Conservation (phyloP, 139 green algal genomes). For the Chlorella sp. region DNA sequence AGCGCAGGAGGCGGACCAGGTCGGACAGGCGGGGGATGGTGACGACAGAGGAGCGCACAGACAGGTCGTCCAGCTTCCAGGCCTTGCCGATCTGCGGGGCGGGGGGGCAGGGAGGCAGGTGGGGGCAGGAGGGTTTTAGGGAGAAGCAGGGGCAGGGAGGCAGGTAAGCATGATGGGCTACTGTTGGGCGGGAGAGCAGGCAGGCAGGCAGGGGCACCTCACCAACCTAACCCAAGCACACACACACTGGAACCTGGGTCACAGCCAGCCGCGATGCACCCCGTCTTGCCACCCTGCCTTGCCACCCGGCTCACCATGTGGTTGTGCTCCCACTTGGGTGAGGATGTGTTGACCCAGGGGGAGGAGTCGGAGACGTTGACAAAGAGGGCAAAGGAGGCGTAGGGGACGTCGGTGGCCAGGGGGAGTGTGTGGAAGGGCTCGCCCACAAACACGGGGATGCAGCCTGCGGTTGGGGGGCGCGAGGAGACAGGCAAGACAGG, state of each 20-base stretch:
- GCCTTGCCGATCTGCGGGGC: conserved; percentile 27
- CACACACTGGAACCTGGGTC: too few species aligned
- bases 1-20: conserved; percentile 36
- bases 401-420: conserved; percentile 45
- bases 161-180: not conserved
- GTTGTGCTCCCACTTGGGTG: conserved; percentile 43
- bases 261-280: not conserved
- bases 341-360: conserved; percentile 36
- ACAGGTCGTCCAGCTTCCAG: conserved; percentile 46
- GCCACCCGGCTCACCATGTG: conserved; percentile 31
- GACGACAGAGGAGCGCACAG: conserved; percentile 4
- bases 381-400: conserved; percentile 41
- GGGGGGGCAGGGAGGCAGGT: not conserved
- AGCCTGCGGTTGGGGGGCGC: conserved; percentile 3
- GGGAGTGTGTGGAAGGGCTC: conserved; percentile 52
- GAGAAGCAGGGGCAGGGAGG: not conserved
- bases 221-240: not conserved
- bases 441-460: conserved; percentile 53
- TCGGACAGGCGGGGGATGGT: conserved; percentile 28
- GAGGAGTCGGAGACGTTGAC: conserved; percentile 35
- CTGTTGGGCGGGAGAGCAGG: too few species aligned
- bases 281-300: not conserved
- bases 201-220: not conserved
- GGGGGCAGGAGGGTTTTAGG: not conserved
- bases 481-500: not conserved